Evolutionary conservation across 345 rosid genomes (phyloP).

Genomic region (Boechera stricta): DNA sequence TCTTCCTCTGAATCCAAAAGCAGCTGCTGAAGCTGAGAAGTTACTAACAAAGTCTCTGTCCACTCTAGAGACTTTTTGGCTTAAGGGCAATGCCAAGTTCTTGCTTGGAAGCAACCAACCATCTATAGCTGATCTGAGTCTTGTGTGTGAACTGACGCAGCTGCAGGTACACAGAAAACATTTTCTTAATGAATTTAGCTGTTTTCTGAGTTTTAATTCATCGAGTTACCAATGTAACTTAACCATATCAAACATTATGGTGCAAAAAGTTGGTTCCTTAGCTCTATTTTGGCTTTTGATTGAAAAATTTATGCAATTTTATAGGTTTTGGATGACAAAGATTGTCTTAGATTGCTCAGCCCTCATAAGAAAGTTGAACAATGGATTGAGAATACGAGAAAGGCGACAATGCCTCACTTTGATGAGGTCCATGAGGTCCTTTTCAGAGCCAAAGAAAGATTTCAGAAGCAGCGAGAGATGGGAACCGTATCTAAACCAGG

Average conservation of each 20-base stretch:
- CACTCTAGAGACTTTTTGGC: slow-evolving; percentile 78
- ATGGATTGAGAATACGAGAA: slow-evolving; percentile 77
- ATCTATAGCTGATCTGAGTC: slow-evolving; percentile 85
- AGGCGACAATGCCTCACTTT: slow-evolving; percentile 74
- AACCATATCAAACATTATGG: not conserved
- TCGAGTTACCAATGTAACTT: not conserved
- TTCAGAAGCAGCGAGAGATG: slow-evolving; percentile 48
- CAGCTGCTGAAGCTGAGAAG: slow-evolving; percentile 74
- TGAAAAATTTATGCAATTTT: not conserved
- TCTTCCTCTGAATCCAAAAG: slow-evolving; percentile 55
- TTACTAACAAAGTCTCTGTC: slow-evolving; percentile 58
- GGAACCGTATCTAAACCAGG: slow-evolving; percentile 41
- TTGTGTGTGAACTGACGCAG: slow-evolving; percentile 82
- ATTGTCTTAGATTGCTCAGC: slow-evolving; percentile 55
- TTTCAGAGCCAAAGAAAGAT: slow-evolving; percentile 50
- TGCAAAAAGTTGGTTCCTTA: slow-evolving; percentile 4
- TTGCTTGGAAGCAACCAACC: slow-evolving; percentile 78
- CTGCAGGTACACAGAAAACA: slow-evolving; percentile 57
- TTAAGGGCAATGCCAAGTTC: slow-evolving; percentile 69
- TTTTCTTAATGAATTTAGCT: not conserved
- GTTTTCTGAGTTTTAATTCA: not conserved
- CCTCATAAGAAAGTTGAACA: slow-evolving; percentile 71
- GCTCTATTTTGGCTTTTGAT: slow-evolving; percentile 4
- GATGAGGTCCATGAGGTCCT: slow-evolving; percentile 69
- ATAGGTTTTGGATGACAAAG: slow-evolving; percentile 75